Conservation (phyloP, 805 yeast genomes). For the Jamesozyma rosinii region DNA sequence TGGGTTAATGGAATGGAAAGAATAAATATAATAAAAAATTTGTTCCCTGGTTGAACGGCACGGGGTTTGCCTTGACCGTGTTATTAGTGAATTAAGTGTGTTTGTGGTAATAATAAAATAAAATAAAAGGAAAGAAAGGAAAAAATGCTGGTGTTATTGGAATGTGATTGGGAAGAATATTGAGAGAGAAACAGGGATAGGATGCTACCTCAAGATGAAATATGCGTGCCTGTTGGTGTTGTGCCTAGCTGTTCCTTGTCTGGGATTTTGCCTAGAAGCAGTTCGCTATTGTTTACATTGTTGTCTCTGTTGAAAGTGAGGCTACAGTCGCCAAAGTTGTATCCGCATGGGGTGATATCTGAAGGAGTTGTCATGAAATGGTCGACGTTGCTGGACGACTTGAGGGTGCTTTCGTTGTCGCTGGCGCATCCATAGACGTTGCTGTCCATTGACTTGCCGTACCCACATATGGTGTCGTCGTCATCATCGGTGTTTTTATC, state of each 20-base stretch:
- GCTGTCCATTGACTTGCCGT: background rate
- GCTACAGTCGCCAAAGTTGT: background rate
- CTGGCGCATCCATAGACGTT: background rate
- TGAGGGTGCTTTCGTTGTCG: background rate
- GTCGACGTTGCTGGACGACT: background rate
- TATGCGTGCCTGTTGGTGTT: background rate
- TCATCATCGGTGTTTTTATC: no score
- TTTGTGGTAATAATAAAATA: no score
- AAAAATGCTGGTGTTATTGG: background rate
- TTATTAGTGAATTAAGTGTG: no score
- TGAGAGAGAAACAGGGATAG: no score
- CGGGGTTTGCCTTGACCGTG: no score
- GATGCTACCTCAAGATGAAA: background rate
- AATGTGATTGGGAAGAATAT: background rate
- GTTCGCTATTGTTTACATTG: background rate
- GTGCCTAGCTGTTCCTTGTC: background rate
- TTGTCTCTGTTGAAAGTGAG: no score
- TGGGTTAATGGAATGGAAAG: no score
- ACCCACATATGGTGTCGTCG: background rate
- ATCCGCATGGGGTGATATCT: slow-evolving; percentile 1
- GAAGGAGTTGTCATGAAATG: background rate
- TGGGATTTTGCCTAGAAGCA: background rate
- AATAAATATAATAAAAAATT: no score
- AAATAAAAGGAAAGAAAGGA: background rate
- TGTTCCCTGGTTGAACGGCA: no score